phyloP scores from a whole-genome alignment of 306 rosid genomes.

The Albizia julibrissin region DNA sequence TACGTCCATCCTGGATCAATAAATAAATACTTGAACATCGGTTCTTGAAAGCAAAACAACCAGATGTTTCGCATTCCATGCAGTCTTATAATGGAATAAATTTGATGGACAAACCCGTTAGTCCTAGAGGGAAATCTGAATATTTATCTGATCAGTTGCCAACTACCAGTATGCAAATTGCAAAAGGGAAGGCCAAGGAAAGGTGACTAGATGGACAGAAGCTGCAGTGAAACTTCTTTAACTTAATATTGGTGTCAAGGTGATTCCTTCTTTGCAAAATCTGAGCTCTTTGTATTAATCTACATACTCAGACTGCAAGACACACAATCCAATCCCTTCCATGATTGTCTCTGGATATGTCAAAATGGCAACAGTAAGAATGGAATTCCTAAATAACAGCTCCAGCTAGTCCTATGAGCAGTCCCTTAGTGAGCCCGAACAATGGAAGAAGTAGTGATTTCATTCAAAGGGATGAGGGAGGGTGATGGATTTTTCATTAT shows the following conservation, averaged over 20 bases:
- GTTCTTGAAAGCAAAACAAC: constrained; percentile 61
- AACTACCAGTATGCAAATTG: constrained; percentile 31
- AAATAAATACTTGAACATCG: constrained; percentile 82
- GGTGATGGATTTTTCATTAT: neutral
- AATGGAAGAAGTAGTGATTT: constrained; percentile 44
- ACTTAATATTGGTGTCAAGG: constrained; percentile 39
- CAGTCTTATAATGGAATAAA: constrained; percentile 40
- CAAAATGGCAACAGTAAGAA: constrained; percentile 34
- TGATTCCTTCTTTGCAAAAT: constrained; percentile 46
- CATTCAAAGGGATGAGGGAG: neutral
- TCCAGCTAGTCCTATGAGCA: constrained; percentile 63
- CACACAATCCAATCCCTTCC: constrained; percentile 32
- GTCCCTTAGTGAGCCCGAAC: constrained; percentile 64
- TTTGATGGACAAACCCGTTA: constrained; percentile 49
- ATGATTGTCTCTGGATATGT: constrained; percentile 27
- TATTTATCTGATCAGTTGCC: constrained; percentile 49
- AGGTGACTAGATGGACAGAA: constrained; percentile 45
- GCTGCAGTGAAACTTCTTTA: constrained; percentile 37
- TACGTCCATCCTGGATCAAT: constrained; percentile 96
- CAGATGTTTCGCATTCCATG: constrained; percentile 48
- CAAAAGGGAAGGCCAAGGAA: constrained; percentile 52
- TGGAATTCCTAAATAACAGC: constrained; percentile 33
- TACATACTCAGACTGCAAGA: constrained; percentile 24
- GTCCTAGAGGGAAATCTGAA: constrained; percentile 55
- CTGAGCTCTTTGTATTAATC: constrained; percentile 33